Base-by-base conservation (phyloP, 2,329 filamentous ascomycete species). In the Neocucurbitaria cava region DNA sequence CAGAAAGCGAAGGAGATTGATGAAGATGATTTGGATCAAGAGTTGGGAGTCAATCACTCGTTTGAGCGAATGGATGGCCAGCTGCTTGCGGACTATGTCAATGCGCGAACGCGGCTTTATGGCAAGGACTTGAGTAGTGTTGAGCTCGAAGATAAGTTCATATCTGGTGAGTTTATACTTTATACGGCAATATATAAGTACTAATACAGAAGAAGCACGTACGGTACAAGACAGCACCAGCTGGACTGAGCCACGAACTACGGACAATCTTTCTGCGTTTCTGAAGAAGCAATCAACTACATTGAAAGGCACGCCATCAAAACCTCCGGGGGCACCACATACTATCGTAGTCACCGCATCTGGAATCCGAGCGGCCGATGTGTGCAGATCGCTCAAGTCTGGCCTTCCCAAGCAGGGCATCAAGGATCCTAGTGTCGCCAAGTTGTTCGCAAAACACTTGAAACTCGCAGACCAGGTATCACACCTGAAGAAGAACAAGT, bases 401-500 rank as follows among this genome's bases (percentile, higher is more conserved):
- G 72, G 71, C 5, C 59, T 75, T 10, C 70, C 73, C 5, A 70
- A 70, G 44, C 64, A 73, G 46, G 72, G 71, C 20, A 52, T 73
- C 47, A 92, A 95, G 73, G 87, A 91, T 8, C 87, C 84, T 45
- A 84, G 86, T 41, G 88, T 99, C 1, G 90, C 91, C 2, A 99
- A 99, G 76, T 81, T 99, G 72, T 99, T 99, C 76, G 94, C 95
- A 28, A 99, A 99, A 76, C 95, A 99, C 75, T 96, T 99, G 81
- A 99, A 99, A 78, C 78, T 99, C 10, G 86, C 91, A 48, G 94
- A 98, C 67, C 90, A 93, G 30, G 86, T 93, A 47, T 83, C 89
- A 54, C 90, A 90, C 71, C 85, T 96, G 38, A 83, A 89, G 68
- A 84, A 81, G 59, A 81, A 80, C 47, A 83, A 82, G 80, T 83